Percentiles rank a stretch among this genome's conserved stretches.
Evolutionary conservation across 305 asterid genomes (phyloP).

Genomic region (Solanum hybrid): DNA sequence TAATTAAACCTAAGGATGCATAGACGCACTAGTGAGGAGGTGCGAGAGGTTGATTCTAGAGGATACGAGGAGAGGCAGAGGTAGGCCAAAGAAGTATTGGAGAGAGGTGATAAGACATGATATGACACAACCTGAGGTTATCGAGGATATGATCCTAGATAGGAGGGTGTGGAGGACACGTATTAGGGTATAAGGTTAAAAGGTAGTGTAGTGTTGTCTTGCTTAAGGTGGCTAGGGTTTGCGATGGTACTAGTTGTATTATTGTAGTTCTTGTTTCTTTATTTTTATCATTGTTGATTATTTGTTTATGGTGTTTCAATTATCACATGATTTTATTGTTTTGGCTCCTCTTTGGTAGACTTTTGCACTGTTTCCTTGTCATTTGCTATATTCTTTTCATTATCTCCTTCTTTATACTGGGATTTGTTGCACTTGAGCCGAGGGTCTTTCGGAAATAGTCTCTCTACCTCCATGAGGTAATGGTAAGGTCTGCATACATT

Average conservation of each 20-base stretch:
- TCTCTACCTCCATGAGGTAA: neutral
- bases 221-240: neutral
- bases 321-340: neutral
- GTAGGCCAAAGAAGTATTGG: neutral
- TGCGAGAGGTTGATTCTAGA: neutral
- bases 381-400: neutral
- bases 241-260: neutral
- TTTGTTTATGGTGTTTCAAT: neutral
- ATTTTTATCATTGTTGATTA: neutral
- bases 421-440: neutral
- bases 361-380: neutral
- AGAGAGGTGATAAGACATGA: neutral
- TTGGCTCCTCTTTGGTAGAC: neutral
- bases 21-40: neutral
- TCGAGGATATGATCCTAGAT: neutral
- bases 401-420: neutral
- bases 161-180: neutral
- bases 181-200: neutral
- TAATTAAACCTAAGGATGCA: neutral
- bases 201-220: neutral
- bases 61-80: neutral
- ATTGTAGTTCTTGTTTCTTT: neutral
- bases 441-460: neutral
- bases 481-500: neutral
- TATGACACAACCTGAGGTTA: neutral